These are phyloP conservation scores for Xanthoceras sorbifolium DNA, from an alignment of 345 rosid species.

Conservation along the genomic window DNA sequence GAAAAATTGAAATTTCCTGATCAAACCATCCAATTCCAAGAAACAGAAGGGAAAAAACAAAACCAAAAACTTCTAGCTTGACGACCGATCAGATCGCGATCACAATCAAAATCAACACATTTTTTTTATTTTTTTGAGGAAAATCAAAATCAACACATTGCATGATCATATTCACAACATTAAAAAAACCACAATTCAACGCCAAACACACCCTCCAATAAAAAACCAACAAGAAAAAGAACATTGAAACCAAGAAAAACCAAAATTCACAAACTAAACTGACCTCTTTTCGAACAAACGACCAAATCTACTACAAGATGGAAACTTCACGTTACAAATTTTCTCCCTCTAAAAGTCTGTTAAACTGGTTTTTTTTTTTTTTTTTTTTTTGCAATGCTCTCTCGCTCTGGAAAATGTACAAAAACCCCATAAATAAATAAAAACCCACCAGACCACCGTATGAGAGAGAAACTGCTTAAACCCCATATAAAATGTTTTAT, in stretches of 20 bases:
- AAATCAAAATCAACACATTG: conserved; percentile 24
- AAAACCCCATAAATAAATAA: conserved; percentile 6
- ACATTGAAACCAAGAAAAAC: no score
- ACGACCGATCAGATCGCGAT: conserved; percentile 48
- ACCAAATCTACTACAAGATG: conserved; percentile 11
- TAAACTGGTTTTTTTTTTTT: neutral
- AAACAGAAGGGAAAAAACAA: no score
- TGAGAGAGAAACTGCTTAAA: conserved; percentile 45
- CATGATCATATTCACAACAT: conserved; percentile 23
- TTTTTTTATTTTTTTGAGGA: no score
- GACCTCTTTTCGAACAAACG: conserved; percentile 31
- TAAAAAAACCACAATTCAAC: conserved; percentile 17
- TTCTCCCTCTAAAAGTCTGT: conserved; percentile 13
- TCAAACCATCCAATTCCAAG: conserved; percentile 10
- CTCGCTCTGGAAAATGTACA: conserved; percentile 4
- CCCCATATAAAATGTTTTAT: conserved; percentile 37
- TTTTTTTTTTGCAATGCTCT: neutral
- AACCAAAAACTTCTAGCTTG: conserved; percentile 7
- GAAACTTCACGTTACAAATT: neutral
- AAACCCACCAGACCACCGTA: conserved; percentile 2
- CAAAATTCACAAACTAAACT: conserved; percentile 20
- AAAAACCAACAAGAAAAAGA: neutral
- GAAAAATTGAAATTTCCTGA: neutral
- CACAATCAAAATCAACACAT: conserved; percentile 18
- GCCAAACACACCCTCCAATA: neutral